These are phyloP conservation scores for Penicillium arizonense DNA, from an alignment of 495 filamentous ascomycete genomes.

Conservation along the genomic window DNA sequence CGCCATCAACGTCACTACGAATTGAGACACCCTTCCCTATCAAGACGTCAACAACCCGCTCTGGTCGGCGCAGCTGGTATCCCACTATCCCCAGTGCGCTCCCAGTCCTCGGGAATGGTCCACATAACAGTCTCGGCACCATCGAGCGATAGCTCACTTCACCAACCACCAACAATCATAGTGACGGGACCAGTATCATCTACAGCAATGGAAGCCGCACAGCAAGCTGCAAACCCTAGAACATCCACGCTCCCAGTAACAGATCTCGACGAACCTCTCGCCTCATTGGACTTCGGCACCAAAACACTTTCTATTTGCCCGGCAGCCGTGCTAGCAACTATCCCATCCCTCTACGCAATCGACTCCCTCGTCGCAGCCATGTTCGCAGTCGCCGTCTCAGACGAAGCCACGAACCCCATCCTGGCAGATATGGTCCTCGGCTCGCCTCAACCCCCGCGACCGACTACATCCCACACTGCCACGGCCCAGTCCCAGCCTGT, in stretches of 20 bases:
- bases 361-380: conserved; percentile 70
- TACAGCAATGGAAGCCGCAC: conserved; percentile 34
- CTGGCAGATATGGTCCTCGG: conserved; percentile 36
- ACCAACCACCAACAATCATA: conserved; percentile 41
- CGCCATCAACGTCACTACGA: conserved; percentile 60
- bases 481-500: conserved; percentile 6
- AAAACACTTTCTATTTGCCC: conserved; percentile 47
- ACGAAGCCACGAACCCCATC: conserved; percentile 46
- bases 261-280: conserved; percentile 44
- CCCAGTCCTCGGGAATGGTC: conserved; percentile 33
- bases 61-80: conserved; percentile 56
- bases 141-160: conserved; percentile 19
- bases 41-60: conserved; percentile 49
- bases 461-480: conserved; percentile 2
- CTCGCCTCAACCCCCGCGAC: conserved; percentile 8
- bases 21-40: conserved; percentile 67
- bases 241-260: conserved; percentile 44
- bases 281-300: conserved; percentile 48
- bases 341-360: conserved; percentile 67
- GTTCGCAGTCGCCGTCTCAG: conserved; percentile 64
- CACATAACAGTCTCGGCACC: conserved; percentile 42
- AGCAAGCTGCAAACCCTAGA: conserved; percentile 39
- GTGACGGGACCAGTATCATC: conserved; percentile 39
- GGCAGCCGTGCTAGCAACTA: conserved; percentile 36
- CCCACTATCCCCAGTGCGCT: conserved; percentile 57